Evolutionary conservation across 2,329 filamentous ascomycete species (phyloP).

Genomic region (Alternaria triticina): DNA sequence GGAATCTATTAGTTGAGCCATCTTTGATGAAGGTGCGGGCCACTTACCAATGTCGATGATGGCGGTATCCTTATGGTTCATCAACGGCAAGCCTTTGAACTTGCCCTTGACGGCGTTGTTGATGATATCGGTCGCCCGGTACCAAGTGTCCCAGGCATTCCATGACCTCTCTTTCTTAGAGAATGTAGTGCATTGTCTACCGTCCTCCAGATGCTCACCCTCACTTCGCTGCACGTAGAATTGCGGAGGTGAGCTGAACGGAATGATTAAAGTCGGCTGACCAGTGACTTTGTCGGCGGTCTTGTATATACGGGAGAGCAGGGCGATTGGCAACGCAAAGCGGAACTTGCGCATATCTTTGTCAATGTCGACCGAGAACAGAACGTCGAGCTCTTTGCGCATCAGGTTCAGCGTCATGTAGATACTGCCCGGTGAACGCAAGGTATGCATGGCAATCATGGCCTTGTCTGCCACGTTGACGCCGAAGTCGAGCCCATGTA

Average conservation of each 20-base stretch:
- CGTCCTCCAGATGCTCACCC: conserved; percentile 11
- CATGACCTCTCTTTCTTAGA: conserved; percentile 50
- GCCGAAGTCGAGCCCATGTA: conserved; percentile 66
- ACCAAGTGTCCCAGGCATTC: conserved; percentile 65
- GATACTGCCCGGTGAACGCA: conserved; percentile 36
- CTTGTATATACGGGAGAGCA: conserved; percentile 51
- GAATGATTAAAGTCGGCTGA: conserved; percentile 38
- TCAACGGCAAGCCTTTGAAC: conserved; percentile 28
- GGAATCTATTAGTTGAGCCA: neutral
- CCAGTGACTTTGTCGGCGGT: conserved; percentile 10
- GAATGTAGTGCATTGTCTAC: conserved; percentile 16
- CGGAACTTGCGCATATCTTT: conserved; percentile 40
- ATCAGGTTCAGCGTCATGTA: conserved; percentile 53
- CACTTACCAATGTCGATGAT: conserved; percentile 65
- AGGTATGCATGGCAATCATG: conserved; percentile 66
- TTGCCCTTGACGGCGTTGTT: conserved; percentile 42
- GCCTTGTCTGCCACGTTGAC: conserved; percentile 59
- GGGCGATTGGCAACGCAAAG: conserved; percentile 54
- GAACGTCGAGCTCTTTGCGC: conserved; percentile 53
- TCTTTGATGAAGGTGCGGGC: too few species aligned
- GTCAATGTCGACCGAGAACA: conserved; percentile 48
- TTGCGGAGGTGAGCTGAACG: conserved; percentile 49
- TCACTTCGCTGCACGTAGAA: conserved; percentile 50
- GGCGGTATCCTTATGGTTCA: conserved; percentile 53
- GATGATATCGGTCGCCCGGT: conserved; percentile 69